phyloP scores from a whole-genome alignment of 768 basidiomycete species.

The Pleurotus djamor region DNA sequence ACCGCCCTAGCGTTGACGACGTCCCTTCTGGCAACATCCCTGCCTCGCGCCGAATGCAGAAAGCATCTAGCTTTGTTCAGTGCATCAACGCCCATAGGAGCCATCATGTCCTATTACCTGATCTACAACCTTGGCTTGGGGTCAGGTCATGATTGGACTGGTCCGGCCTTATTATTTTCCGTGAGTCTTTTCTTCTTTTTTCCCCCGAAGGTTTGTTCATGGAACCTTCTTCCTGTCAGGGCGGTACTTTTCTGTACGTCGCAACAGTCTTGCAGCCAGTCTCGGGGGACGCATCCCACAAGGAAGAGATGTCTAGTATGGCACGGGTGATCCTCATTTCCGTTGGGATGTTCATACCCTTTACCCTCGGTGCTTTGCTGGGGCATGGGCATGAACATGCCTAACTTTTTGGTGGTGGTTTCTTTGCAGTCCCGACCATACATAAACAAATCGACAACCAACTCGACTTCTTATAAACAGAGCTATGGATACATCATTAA shows the following conservation, averaged over 20 bases:
- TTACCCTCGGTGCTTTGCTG: constrained; percentile 54
- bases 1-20: constrained; percentile 89
- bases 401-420: background rate
- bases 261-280: constrained; percentile 87
- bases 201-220: background rate
- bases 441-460: background rate
- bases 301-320: constrained; percentile 41
- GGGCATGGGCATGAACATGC: constrained; percentile 54
- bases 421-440: background rate
- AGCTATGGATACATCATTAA: background rate
- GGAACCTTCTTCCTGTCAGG: constrained; percentile 39
- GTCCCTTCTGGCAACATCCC: constrained; percentile 74
- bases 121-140: constrained; percentile 54
- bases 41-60: constrained; percentile 66
- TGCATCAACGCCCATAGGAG: constrained; percentile 80
- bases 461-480: background rate
- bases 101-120: constrained; percentile 71
- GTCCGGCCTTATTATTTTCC: constrained; percentile 79
- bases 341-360: constrained; percentile 71
- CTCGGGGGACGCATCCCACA: constrained; percentile 41
- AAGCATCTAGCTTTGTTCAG: constrained; percentile 78
- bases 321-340: constrained; percentile 53
- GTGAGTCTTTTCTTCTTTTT: constrained; percentile 42
- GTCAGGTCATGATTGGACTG: constrained; percentile 56
- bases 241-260: constrained; percentile 93